Evolutionary conservation across 768 basidiomycete genomes (phyloP).

Genomic region (Cyclocybe aegerita): DNA sequence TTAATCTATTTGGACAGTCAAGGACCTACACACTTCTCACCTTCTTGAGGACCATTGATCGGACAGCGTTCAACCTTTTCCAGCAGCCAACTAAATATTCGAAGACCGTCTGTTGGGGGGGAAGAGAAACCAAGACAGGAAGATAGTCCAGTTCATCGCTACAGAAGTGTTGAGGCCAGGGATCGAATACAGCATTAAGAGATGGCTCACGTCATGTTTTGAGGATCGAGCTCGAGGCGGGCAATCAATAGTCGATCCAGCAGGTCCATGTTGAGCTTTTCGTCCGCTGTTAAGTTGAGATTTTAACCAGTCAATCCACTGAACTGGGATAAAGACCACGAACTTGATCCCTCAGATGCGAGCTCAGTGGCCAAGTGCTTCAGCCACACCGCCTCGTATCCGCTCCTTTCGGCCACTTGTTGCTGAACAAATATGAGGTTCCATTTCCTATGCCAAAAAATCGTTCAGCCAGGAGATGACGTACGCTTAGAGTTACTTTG

Average conservation of each 20-base stretch:
- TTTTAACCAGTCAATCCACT: slow-evolving; percentile 3
- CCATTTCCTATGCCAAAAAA: not conserved
- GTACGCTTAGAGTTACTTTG: slow-evolving; percentile 77
- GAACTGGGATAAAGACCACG: slow-evolving; percentile 16
- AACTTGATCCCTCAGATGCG: slow-evolving; percentile 53
- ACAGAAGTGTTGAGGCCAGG: slow-evolving; percentile 8
- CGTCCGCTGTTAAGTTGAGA: slow-evolving; percentile 26
- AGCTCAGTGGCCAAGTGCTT: slow-evolving; percentile 74
- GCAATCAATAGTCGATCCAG: slow-evolving; percentile 82
- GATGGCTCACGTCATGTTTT: slow-evolving; percentile 60
- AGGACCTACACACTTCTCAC: slow-evolving; percentile 28
- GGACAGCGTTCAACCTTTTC: slow-evolving; percentile 74
- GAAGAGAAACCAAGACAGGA: slow-evolving; percentile 73
- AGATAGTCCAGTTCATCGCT: slow-evolving; percentile 79
- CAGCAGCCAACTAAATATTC: slow-evolving; percentile 91
- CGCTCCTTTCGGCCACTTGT: slow-evolving; percentile 55
- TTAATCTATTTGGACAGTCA: not conserved
- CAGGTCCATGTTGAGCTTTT: slow-evolving; percentile 54
- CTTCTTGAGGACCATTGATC: slow-evolving; percentile 60
- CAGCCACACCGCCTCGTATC: slow-evolving; percentile 80
- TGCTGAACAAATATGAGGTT: slow-evolving; percentile 36
- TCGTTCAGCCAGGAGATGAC: slow-evolving; percentile 22
- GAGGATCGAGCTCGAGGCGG: slow-evolving; percentile 77
- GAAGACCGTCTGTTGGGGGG: slow-evolving; percentile 75
- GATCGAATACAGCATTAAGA: not conserved